A percentile compares a stretch with the other conserved stretches of the same genome.
Evolutionary conservation across 345 rosid species (phyloP).

Genomic region (Noccaea bulbosa): DNA sequence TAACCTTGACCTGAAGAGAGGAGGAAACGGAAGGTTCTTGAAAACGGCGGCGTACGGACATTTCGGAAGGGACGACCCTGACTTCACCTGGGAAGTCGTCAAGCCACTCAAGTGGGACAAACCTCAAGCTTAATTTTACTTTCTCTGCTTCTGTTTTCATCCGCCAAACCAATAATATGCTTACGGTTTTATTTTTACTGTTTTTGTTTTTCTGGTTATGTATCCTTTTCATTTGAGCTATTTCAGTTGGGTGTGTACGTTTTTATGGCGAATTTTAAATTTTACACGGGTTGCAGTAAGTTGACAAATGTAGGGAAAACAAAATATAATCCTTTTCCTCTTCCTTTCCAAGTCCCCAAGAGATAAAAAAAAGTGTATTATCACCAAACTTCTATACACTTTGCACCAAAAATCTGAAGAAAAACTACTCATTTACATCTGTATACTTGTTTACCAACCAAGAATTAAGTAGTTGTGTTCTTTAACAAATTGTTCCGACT

Average conservation of each 20-base stretch:
- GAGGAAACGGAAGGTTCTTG: slow-evolving; percentile 43
- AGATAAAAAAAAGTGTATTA: no score
- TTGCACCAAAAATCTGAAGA: no score
- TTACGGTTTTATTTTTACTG: background rate
- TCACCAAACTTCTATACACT: no score
- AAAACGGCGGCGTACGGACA: slow-evolving; percentile 45
- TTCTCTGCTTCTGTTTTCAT: slow-evolving; percentile 1
- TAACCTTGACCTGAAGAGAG: slow-evolving; percentile 44
- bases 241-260: background rate
- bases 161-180: slow-evolving; percentile 11
- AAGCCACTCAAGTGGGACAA: slow-evolving; percentile 46
- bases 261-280: background rate
- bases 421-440: background rate
- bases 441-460: slow-evolving; percentile 8
- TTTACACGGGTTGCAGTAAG: background rate
- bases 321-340: no score
- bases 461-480: slow-evolving; percentile 28
- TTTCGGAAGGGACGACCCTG: slow-evolving; percentile 47
- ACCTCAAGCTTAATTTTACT: slow-evolving; percentile 34
- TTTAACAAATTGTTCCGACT: slow-evolving; percentile 50
- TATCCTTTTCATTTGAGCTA: background rate
- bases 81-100: slow-evolving; percentile 46
- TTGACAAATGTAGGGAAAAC: no score
- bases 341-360: no score
- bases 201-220: background rate